Conservation (phyloP, 1,139 yeast species). For the Saccharomyces pastorianus region DNA sequence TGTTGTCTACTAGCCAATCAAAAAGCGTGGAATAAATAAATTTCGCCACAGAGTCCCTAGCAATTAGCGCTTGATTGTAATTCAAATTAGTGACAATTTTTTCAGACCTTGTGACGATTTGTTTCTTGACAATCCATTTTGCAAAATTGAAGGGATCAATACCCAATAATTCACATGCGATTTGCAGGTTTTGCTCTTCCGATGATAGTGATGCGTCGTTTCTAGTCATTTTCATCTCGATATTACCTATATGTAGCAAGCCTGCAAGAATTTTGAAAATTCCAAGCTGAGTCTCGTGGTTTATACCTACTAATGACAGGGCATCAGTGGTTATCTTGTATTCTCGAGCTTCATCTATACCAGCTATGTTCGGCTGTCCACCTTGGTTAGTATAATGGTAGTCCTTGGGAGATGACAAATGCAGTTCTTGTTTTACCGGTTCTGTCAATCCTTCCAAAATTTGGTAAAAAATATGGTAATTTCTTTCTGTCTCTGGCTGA, state of each 20-base stretch:
- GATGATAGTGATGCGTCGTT: constrained; percentile 74
- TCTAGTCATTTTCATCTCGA: constrained; percentile 78
- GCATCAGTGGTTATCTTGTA: constrained; percentile 71
- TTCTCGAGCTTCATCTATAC: constrained; percentile 77
- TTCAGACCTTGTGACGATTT: constrained; percentile 86
- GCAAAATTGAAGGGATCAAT: constrained; percentile 67
- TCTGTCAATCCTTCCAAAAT: constrained; percentile 67
- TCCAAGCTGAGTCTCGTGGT: constrained; percentile 48
- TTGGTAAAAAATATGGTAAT: constrained; percentile 93
- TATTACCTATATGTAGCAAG: constrained; percentile 86
- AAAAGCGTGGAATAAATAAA: constrained; percentile 86
- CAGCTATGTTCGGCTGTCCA: constrained; percentile 61
- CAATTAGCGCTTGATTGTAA: constrained; percentile 79
- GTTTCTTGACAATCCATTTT: constrained; percentile 91
- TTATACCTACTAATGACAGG: constrained; percentile 68
- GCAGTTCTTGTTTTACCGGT: constrained; percentile 50
- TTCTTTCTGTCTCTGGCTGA: constrained; percentile 83
- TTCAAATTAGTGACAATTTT: constrained; percentile 79
- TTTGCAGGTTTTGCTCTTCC: constrained; percentile 76
- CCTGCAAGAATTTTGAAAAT: constrained; percentile 82
- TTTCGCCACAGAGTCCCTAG: constrained; percentile 93
- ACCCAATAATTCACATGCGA: constrained; percentile 82
- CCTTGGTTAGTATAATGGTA: constrained; percentile 88
- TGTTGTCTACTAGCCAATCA: constrained; percentile 87
- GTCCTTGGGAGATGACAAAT: constrained; percentile 57